These are phyloP conservation scores for Clathrus columnatus DNA, from an alignment of 768 basidiomycete species.

Conservation along the genomic window DNA sequence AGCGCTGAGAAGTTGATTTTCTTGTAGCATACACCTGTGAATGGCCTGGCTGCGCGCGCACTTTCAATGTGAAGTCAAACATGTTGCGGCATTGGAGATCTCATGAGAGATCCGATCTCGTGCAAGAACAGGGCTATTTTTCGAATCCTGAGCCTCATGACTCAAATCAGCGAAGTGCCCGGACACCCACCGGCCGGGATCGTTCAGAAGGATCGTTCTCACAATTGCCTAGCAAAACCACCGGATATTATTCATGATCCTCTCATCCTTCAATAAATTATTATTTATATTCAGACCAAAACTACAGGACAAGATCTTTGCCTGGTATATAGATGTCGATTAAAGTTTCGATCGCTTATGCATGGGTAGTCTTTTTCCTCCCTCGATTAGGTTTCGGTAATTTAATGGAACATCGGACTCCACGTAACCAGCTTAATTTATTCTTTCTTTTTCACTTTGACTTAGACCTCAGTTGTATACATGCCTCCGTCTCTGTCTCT, in stretches of 20 bases:
- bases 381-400: too few relatives aligned
- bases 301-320: too few relatives aligned
- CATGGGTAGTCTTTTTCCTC: too few relatives aligned
- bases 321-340: too few relatives aligned
- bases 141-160: background rate
- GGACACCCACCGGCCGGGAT: background rate
- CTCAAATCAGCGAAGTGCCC: background rate
- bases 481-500: too few relatives aligned
- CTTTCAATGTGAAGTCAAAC: constrained; percentile 80
- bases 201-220: background rate
- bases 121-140: background rate
- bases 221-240: background rate
- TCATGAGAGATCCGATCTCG: background rate
- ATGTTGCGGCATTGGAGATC: constrained; percentile 76
- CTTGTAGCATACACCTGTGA: constrained; percentile 63
- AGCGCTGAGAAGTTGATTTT: background rate
- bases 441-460: too few relatives aligned
- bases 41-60: constrained; percentile 62
- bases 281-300: too few relatives aligned
- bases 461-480: too few relatives aligned
- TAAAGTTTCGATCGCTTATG: too few relatives aligned
- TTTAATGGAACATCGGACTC: too few relatives aligned
- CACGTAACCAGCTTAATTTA: too few relatives aligned
- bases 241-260: background rate
- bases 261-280: too few relatives aligned